These are phyloP conservation scores for Candida oleophila DNA, from an alignment of 805 yeast genomes.

Conservation along the genomic window DNA sequence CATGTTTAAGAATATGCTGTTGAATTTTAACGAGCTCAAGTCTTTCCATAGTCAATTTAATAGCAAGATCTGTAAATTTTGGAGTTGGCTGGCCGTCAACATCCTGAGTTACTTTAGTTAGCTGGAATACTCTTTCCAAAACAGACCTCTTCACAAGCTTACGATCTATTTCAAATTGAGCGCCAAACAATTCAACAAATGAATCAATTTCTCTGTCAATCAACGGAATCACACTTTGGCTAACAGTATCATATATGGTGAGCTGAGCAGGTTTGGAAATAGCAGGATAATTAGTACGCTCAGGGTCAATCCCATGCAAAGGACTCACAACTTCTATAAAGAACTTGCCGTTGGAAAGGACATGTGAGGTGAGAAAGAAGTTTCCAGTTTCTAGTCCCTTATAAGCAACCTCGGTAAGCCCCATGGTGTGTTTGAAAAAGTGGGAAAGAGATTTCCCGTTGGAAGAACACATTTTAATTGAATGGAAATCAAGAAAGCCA, in stretches of 20 bases:
- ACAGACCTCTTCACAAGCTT: too few relatives aligned
- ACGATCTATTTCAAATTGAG: constrained; percentile 9
- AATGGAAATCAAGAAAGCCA: constrained; percentile 53
- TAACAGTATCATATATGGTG: too few relatives aligned
- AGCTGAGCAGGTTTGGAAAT: too few relatives aligned
- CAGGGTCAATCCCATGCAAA: too few relatives aligned
- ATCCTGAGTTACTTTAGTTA: too few relatives aligned
- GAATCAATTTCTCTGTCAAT: background rate
- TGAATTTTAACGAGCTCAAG: constrained; percentile 18
- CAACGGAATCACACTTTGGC: too few relatives aligned
- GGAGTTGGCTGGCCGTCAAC: too few relatives aligned
- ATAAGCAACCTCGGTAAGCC: constrained; percentile 63
- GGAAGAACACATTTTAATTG: constrained; percentile 69
- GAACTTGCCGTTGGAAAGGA: constrained; percentile 56
- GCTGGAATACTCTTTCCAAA: too few relatives aligned
- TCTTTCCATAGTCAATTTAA: background rate
- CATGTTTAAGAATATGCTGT: constrained; percentile 47
- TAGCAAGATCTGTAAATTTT: background rate
- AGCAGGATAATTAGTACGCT: too few relatives aligned
- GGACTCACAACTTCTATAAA: constrained; percentile 48
- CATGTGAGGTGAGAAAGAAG: constrained; percentile 54
- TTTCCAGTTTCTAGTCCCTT: constrained; percentile 71
- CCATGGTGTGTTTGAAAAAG: constrained; percentile 54
- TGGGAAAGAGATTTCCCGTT: constrained; percentile 66
- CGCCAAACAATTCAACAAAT: constrained; percentile 13